phyloP scores from a whole-genome alignment of 768 basidiomycete genomes.

The Kwoniella dendrophila region DNA sequence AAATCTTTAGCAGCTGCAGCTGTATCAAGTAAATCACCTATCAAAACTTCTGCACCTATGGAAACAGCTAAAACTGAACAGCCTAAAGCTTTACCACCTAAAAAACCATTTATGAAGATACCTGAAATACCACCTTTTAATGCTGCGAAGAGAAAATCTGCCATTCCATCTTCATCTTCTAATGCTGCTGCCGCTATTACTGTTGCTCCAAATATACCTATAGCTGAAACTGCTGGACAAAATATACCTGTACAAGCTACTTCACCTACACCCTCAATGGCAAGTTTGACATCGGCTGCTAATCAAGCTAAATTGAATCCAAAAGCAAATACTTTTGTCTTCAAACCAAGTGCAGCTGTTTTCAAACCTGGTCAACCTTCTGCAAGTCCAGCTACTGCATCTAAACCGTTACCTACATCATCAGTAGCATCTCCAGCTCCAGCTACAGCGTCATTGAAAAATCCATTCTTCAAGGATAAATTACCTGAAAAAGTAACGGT shows the following conservation, averaged over 20 bases:
- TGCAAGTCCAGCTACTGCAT: conserved; percentile 27
- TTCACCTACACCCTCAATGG: conserved; percentile 53
- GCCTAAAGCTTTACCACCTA: conserved; percentile 59
- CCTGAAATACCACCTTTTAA: conserved; percentile 90
- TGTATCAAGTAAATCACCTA: conserved; percentile 12
- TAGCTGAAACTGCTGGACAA: conserved; percentile 38
- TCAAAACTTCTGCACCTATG: conserved; percentile 15
- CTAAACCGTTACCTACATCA: conserved; percentile 18
- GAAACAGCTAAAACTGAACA: conserved; percentile 56
- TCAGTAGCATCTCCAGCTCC: conserved; percentile 23
- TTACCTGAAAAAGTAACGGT: conserved; percentile 69
- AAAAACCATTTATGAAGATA: conserved; percentile 70
- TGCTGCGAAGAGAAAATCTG: conserved; percentile 60
- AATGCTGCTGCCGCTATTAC: neutral
- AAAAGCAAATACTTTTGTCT: conserved; percentile 74
- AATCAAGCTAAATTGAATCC: conserved; percentile 70
- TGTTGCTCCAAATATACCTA: conserved; percentile 22
- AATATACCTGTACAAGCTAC: conserved; percentile 38
- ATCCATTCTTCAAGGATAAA: conserved; percentile 88
- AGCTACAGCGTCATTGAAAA: conserved; percentile 45
- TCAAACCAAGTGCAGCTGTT: conserved; percentile 79
- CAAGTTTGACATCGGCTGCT: conserved; percentile 37
- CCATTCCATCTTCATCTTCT: neutral
- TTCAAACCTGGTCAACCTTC: conserved; percentile 64
- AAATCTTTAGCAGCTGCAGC: conserved; percentile 11